These are phyloP conservation scores for Quercus wislizeni DNA, from an alignment of 306 rosid species.

Conservation along the genomic window DNA sequence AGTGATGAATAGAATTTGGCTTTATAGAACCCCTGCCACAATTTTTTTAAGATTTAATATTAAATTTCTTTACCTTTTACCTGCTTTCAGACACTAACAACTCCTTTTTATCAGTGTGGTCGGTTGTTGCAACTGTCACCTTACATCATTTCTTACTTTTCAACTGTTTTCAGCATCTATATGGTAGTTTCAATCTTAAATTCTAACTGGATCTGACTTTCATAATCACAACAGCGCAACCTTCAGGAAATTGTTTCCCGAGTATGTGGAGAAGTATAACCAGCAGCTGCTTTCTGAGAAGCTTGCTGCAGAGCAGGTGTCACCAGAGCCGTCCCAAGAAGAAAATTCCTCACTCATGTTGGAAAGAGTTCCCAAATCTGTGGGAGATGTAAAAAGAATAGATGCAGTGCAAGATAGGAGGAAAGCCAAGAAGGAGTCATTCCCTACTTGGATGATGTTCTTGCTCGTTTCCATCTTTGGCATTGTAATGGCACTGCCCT, in stretches of 20 bases:
- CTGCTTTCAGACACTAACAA: neutral
- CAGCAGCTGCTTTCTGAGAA: slow-evolving; percentile 61
- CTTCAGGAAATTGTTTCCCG: slow-evolving; percentile 89
- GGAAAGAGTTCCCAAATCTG: slow-evolving; percentile 39
- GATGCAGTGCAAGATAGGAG: slow-evolving; percentile 39
- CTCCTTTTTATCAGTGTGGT: neutral
- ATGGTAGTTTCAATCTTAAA: slow-evolving; percentile 16
- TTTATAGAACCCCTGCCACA: neutral
- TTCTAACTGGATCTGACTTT: slow-evolving; percentile 5
- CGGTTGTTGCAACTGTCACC: neutral
- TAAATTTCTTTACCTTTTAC: neutral
- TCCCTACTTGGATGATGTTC: slow-evolving; percentile 92
- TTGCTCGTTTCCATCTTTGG: slow-evolving; percentile 86
- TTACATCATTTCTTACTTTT: neutral
- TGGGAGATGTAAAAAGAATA: slow-evolving; percentile 39
- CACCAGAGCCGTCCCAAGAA: slow-evolving; percentile 29
- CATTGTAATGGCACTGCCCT: slow-evolving; percentile 88
- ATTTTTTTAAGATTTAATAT: neutral
- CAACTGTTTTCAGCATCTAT: neutral
- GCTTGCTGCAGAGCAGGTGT: slow-evolving; percentile 43
- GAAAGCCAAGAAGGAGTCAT: slow-evolving; percentile 50
- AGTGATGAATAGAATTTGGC: neutral
- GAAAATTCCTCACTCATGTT: slow-evolving; percentile 42
- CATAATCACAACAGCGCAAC: slow-evolving; percentile 52
- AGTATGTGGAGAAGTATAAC: slow-evolving; percentile 84